Conservation (phyloP, 2,329 filamentous ascomycete genomes). For the Penicillium sp. region DNA sequence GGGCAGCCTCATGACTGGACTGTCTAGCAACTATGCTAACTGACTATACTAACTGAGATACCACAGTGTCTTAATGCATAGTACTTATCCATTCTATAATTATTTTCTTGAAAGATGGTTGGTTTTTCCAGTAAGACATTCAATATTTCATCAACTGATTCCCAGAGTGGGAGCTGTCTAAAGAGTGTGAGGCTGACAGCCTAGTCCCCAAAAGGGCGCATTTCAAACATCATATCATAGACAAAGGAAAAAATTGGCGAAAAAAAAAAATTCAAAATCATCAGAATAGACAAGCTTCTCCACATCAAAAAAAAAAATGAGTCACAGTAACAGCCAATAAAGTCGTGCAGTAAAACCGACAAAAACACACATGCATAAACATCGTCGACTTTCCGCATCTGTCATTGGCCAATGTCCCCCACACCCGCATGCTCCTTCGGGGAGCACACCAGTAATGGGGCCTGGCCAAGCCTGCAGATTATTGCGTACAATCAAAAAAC, state of each 20-base stretch:
- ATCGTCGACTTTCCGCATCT: conserved; percentile 2
- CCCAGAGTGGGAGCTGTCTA: not conserved
- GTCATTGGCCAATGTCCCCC: conserved; percentile 8
- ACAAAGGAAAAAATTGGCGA: not conserved
- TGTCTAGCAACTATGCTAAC: not conserved
- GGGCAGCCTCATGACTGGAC: not conserved
- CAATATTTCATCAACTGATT: not conserved
- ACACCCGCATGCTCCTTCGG: not conserved
- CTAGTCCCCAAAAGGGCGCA: not conserved
- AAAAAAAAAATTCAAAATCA: not conserved
- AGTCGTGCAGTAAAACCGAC: not conserved
- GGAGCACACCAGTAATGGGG: not conserved
- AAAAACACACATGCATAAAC: conserved; percentile 3
- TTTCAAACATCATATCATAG: not conserved
- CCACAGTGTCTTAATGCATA: not conserved
- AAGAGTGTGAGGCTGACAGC: conserved; percentile 5
- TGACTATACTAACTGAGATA: not conserved
- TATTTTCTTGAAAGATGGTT: not conserved
- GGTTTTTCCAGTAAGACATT: not conserved
- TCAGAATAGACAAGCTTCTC: not conserved
- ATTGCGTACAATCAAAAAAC: conserved; percentile 1
- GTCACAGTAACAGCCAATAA: conserved; percentile 10
- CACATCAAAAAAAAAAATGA: conserved; percentile 3
- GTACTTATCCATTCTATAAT: not conserved
- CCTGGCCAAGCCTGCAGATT: not conserved